Base-by-base conservation (phyloP, 495 filamentous ascomycete genomes). In the Lichina pygmaea region DNA sequence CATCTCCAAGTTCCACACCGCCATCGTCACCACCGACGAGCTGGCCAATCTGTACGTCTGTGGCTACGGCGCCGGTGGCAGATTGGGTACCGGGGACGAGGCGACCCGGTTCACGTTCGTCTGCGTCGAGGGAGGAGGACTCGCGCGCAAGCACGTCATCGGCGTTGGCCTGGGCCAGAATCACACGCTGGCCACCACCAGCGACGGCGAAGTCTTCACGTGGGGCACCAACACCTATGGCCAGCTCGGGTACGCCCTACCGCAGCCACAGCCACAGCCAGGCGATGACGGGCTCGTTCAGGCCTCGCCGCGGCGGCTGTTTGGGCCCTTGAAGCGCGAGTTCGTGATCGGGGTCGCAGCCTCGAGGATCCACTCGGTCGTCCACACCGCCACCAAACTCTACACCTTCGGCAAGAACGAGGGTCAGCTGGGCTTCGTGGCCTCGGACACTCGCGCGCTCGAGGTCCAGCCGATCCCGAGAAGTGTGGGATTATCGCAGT, bases 381-480 rank as follows among this genome's bases (percentile, higher is more conserved):
- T 81, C 5, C 79, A 89, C 53, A 94, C 81, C 6, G 63, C 66
- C 2, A 68, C 73, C 3, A 82, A 84, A 17, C 62, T 97, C 6
- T 97, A 79, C 55, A 92, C 82, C 6, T 97, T 91, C 65, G 89
- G 89, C 15, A 93, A 89, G 58, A 97, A 95, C 51, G 73, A 91
- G 51, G 89, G 89, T 17, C 89, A 97, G 52, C 70, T 97, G 42
- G 91, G 89, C 5, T 64, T 97, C 40, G 78, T 94, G 54, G 91
- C 93, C 55, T 86, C 89, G 10, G 86, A 95, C 58, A 84, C 91
- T 37, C 75, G 82, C 15, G 92, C 85, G 0, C 72, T 93, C 12
- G 80, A 86, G 48, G 62, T 72, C 13, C 89, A 97, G 56, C 66
- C 66, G 10, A 78, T 69, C 1, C 91, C 89, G 10, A 71, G 86